Conservation (phyloP, 2,329 filamentous ascomycete species). For the Epicoccum sorghinum region DNA sequence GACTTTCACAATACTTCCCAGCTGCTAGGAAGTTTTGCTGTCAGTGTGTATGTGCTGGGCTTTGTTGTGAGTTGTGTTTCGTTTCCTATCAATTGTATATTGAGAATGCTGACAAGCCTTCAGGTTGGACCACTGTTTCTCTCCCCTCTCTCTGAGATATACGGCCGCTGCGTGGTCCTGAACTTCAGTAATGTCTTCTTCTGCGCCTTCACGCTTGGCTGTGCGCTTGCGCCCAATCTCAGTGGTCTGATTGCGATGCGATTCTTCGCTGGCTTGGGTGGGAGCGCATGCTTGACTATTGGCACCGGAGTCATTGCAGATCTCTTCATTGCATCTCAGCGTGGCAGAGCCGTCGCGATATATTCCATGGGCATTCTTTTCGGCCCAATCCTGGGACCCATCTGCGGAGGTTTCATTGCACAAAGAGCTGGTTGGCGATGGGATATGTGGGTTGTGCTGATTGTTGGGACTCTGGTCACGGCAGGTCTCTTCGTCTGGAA, state of each 20-base stretch:
- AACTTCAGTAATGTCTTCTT: constrained; percentile 56
- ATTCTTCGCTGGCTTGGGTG: constrained; percentile 39
- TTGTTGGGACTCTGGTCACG: constrained; percentile 32
- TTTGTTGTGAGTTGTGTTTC: constrained; percentile 30
- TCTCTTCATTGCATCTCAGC: constrained; percentile 40
- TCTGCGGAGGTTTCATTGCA: constrained; percentile 46
- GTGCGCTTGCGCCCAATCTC: constrained; percentile 44
- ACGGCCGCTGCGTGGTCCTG: constrained; percentile 41
- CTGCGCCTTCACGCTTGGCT: constrained; percentile 57
- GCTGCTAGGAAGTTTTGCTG: constrained; percentile 38
- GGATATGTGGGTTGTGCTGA: constrained; percentile 45
- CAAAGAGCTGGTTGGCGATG: constrained; percentile 44
- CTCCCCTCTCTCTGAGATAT: constrained; percentile 44
- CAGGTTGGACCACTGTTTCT: constrained; percentile 40
- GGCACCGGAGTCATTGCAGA: constrained; percentile 45
- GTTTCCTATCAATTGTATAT: background rate
- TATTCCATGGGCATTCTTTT: constrained; percentile 41
- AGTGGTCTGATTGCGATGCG: constrained; percentile 45
- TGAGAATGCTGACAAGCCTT: constrained; percentile 4
- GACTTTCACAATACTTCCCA: constrained; percentile 43
- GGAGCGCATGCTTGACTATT: constrained; percentile 37
- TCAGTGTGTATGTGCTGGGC: constrained; percentile 46
- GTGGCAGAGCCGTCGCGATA: constrained; percentile 41
- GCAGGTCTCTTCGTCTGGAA: constrained; percentile 47
- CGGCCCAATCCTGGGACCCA: constrained; percentile 41